phyloP scores from a whole-genome alignment of 306 rosid species.

The Trichosanthes cucumerina region DNA sequence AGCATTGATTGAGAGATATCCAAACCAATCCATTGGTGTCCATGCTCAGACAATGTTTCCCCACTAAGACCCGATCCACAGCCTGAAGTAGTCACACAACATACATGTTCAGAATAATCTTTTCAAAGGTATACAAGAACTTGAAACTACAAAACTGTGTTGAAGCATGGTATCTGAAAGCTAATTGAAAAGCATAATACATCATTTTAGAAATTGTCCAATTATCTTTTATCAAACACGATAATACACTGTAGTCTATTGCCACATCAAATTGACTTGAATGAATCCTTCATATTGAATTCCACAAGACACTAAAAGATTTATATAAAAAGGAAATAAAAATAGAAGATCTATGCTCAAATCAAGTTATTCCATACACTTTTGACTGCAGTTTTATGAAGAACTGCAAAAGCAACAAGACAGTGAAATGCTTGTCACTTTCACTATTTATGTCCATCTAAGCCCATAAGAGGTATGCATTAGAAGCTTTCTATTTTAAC shows the following conservation, averaged over 20 bases:
- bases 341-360: background rate
- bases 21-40: conserved; percentile 89
- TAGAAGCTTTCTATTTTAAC: background rate
- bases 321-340: background rate
- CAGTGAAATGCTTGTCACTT: background rate
- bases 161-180: background rate
- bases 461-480: background rate
- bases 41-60: conserved; percentile 60
- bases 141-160: background rate
- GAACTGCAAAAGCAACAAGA: background rate
- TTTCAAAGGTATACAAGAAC: background rate
- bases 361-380: background rate
- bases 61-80: conserved; percentile 98
- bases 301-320: background rate
- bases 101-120: background rate
- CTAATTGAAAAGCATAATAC: background rate
- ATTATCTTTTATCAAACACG: background rate
- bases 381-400: background rate
- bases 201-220: background rate
- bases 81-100: conserved; percentile 26
- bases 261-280: background rate
- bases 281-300: background rate
- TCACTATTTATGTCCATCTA: background rate
- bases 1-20: conserved; percentile 96
- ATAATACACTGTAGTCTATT: background rate